phyloP scores from a whole-genome alignment of 1,284 basidiomycete species.

The Malassezia cuniculi region DNA sequence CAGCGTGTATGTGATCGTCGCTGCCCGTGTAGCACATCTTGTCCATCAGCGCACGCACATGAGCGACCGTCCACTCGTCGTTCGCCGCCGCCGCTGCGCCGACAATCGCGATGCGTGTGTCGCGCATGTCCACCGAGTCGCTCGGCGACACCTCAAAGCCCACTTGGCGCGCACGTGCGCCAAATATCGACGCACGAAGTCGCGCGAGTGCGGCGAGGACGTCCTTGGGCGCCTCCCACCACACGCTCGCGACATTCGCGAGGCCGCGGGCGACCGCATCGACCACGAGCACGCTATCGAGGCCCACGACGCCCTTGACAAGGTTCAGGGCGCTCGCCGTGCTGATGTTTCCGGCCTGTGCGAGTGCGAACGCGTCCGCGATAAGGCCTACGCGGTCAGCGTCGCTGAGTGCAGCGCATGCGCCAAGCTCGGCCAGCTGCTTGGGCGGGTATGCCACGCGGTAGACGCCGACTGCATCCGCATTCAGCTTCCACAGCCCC shows the following conservation, averaged over 20 bases:
- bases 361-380: slow-evolving; percentile 63
- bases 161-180: slow-evolving; percentile 62
- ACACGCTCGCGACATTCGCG: slow-evolving; percentile 49
- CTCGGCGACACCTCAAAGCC: slow-evolving; percentile 61
- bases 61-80: slow-evolving; percentile 39
- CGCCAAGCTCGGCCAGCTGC: slow-evolving; percentile 62
- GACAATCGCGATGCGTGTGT: slow-evolving; percentile 65
- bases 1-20: slow-evolving; percentile 59
- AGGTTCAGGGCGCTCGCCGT: slow-evolving; percentile 64
- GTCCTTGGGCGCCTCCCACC: slow-evolving; percentile 66
- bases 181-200: slow-evolving; percentile 53
- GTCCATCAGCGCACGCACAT: slow-evolving; percentile 61
- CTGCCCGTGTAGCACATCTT: slow-evolving; percentile 61
- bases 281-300: slow-evolving; percentile 24
- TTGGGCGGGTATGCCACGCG: slow-evolving; percentile 75
- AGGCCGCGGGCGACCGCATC: slow-evolving; percentile 14
- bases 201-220: slow-evolving; percentile 46
- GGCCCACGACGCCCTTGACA: slow-evolving; percentile 54
- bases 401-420: slow-evolving; percentile 57
- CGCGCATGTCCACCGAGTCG: slow-evolving; percentile 60
- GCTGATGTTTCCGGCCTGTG: slow-evolving; percentile 63
- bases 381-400: slow-evolving; percentile 76
- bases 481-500: slow-evolving; percentile 64
- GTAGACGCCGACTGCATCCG: slow-evolving; percentile 74
- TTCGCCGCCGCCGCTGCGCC: slow-evolving; percentile 51